A percentile compares a stretch with the other conserved stretches of the same genome.
These are phyloP conservation scores for Claviceps paspali DNA, from an alignment of 2,329 filamentous ascomycete genomes.

Conservation along the genomic window DNA sequence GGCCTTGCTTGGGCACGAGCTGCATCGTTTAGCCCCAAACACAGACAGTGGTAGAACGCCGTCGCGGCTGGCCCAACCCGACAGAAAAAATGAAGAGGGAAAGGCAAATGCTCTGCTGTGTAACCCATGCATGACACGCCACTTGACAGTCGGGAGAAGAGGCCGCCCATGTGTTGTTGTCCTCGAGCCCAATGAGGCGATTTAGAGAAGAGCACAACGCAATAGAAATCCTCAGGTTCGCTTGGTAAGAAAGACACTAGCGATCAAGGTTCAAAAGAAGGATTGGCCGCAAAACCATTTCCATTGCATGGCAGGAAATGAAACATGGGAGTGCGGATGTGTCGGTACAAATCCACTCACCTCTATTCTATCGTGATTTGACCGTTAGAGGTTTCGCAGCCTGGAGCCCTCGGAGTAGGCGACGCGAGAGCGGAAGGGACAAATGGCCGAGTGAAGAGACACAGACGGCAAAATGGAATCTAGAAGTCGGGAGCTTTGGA, in stretches of 20 bases:
- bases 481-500: not conserved
- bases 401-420: not conserved
- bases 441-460: not conserved
- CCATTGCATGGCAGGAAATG: not conserved
- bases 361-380: slow-evolving; percentile 4
- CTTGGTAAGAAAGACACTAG: not conserved
- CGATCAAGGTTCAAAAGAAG: not conserved
- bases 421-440: not conserved
- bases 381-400: not conserved
- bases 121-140: slow-evolving; percentile 4
- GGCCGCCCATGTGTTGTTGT: not conserved
- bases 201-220: not conserved
- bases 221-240: not conserved
- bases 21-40: not conserved
- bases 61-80: not conserved
- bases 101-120: slow-evolving; percentile 3
- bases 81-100: not conserved
- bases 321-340: not conserved
- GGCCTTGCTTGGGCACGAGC: not conserved
- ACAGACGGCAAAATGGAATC: not conserved
- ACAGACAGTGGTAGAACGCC: not conserved
- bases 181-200: not conserved
- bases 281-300: not conserved
- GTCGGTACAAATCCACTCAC: slow-evolving; percentile 3
- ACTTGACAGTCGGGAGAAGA: slow-evolving; percentile 3